Conservation (phyloP, 352 stramenopile genomes). For the Thalassiosira ordinaria region DNA sequence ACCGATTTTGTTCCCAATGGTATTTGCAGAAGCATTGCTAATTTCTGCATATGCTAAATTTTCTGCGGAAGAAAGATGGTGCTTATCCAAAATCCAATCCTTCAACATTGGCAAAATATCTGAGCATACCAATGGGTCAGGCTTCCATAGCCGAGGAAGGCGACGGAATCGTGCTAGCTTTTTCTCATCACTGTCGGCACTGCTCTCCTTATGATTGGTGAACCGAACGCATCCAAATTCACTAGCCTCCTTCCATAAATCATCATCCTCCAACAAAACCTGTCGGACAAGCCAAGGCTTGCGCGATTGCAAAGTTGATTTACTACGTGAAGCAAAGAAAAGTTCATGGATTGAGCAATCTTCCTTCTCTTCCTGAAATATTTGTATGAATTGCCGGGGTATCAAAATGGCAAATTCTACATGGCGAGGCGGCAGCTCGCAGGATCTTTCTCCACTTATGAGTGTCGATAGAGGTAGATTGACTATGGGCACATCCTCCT, state of each 20-base stretch:
- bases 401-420: constrained; percentile 76
- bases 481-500: constrained; percentile 26
- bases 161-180: constrained; percentile 22
- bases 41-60: not conserved
- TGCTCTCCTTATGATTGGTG: not conserved
- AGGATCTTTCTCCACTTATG: constrained; percentile 65
- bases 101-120: constrained; percentile 64
- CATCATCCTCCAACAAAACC: constrained; percentile 61
- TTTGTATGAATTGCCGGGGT: constrained; percentile 10
- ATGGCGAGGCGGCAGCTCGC: constrained; percentile 70
- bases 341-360: constrained; percentile 47
- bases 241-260: constrained; percentile 48
- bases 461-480: constrained; percentile 54
- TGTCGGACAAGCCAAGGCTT: constrained; percentile 78
- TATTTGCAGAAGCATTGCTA: not conserved
- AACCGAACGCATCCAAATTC: constrained; percentile 29
- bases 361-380: constrained; percentile 8
- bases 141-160: constrained; percentile 75
- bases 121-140: constrained; percentile 73
- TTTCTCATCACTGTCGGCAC: not conserved
- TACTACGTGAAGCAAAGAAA: constrained; percentile 56
- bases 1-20: not conserved
- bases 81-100: constrained; percentile 22
- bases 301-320: constrained; percentile 57
- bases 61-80: constrained; percentile 2